Percentiles rank a stretch among this genome's conserved stretches.
phyloP scores from a whole-genome alignment of 2,329 filamentous ascomycete species.

The Calonectria fujianensis region DNA sequence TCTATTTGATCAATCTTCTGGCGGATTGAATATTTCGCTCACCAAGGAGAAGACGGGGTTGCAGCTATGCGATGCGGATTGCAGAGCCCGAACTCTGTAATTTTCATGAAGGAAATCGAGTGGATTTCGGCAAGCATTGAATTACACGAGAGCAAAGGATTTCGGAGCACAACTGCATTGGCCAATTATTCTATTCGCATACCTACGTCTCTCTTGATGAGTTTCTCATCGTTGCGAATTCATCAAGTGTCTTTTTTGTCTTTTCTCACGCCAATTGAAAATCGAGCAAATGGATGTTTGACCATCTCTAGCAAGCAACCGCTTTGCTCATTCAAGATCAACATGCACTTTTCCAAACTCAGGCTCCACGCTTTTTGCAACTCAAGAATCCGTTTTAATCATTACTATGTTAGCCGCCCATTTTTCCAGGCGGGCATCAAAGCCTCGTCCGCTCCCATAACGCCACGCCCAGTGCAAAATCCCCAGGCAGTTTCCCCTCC shows the following conservation, averaged over 20 bases:
- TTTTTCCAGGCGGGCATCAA: not conserved
- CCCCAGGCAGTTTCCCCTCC: not conserved
- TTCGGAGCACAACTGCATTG: not conserved
- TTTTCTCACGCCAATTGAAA: not conserved
- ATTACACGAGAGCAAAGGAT: no score
- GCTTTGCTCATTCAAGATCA: not conserved
- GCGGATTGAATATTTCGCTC: not conserved
- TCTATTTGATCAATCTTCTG: not conserved
- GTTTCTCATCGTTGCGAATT: not conserved
- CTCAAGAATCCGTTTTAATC: not conserved
- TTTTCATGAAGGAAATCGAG: not conserved
- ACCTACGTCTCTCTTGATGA: not conserved
- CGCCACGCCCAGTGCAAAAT: not conserved
- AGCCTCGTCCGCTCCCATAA: not conserved
- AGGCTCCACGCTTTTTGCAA: not conserved
- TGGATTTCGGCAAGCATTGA: not conserved
- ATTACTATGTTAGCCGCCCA: conserved; percentile 12
- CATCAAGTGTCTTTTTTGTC: not conserved
- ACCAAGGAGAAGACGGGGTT: not conserved
- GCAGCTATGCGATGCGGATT: not conserved
- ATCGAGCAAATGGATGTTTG: not conserved
- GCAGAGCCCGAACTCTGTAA: not conserved
- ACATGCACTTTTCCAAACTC: not conserved
- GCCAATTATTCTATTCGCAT: not conserved
- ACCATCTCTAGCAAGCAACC: not conserved